Evolutionary conservation across 176 grass and related monocot species (phyloP), one percentile per base, ranked within the genome.

Genomic region (Zoysia pacifica): DNA sequence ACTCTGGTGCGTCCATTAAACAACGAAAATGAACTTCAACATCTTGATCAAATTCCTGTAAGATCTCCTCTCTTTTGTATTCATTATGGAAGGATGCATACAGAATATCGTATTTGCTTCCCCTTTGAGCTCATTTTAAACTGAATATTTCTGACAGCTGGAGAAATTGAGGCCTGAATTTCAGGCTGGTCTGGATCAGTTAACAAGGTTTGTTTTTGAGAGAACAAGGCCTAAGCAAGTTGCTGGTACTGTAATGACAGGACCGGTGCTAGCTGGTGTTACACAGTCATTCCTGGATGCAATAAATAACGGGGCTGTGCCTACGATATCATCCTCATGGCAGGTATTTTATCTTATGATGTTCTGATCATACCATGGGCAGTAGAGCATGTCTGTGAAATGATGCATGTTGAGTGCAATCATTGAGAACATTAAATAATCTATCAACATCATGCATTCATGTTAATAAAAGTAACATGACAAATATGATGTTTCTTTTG

Each of bases 21-120:
- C 67, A 86, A 91, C 86, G 92, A 94, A 88, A 94, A 86, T 89
- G 92, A 91, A 65, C 88, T 94, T 47, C 92, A 86, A 68, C 86
- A 56, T 41, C 89, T 94, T 62, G 89, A 89, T 89, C 92, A 91
- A 89, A 89, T 89, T 79, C 83, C 89, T 68, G 92, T 91, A 82
- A 89, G 83, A 38, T 47, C 72, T 40, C 19, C 61, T 16, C 4
- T 41, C 65, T 72, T 20, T 9, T 56, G 60, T 86, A 62, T 65
- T 58, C 40, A 65, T 84, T 70, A 40, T 71, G 13, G 41, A 10
- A 74, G 7, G 9, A 62, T 62, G 42, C 45, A 66, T 38, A 78
- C 82, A 20, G 59, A 50, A 37, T 48, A 4, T 35, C 42, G 13
- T 76, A 6, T 13, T 39, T 43, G 18, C 65, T 66, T 36, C 3